Evolutionary conservation across 257 asterid genomes (phyloP).

Genomic region (Solanum peruvianum): DNA sequence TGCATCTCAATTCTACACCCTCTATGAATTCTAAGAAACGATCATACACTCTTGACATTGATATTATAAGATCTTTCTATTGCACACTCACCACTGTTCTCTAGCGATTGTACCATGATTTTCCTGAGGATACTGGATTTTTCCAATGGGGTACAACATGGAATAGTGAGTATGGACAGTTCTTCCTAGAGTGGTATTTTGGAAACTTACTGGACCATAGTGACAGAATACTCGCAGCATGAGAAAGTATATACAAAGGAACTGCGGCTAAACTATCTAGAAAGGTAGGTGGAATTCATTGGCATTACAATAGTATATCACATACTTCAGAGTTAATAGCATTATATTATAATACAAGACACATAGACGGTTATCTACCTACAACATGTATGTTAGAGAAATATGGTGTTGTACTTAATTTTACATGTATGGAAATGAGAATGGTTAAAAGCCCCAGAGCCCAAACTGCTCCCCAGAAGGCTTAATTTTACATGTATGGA

Average conservation of each 20-base stretch:
- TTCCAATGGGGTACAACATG: constrained; percentile 68
- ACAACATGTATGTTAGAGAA: constrained; percentile 68
- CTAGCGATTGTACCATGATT: background rate
- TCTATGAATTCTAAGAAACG: no score
- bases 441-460: constrained; percentile 54
- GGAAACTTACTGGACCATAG: constrained; percentile 67
- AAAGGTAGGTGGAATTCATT: constrained; percentile 87
- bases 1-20: no score
- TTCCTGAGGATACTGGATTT: constrained; percentile 83
- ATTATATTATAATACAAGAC: constrained; percentile 79
- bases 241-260: constrained; percentile 51
- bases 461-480: constrained; percentile 89
- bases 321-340: constrained; percentile 85
- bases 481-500: constrained; percentile 66
- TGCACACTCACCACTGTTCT: no score
- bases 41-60: no score
- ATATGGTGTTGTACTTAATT: constrained; percentile 55
- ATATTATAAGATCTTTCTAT: no score
- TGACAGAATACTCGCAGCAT: constrained; percentile 58
- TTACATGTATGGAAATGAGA: constrained; percentile 96
- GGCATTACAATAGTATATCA: constrained; percentile 86
- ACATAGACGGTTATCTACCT: constrained; percentile 67
- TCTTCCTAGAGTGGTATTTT: constrained; percentile 80
- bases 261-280: constrained; percentile 72
- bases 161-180: constrained; percentile 72